These are phyloP conservation scores for Henckelia pumila DNA, from an alignment of 257 asterid genomes.

Conservation along the genomic window DNA sequence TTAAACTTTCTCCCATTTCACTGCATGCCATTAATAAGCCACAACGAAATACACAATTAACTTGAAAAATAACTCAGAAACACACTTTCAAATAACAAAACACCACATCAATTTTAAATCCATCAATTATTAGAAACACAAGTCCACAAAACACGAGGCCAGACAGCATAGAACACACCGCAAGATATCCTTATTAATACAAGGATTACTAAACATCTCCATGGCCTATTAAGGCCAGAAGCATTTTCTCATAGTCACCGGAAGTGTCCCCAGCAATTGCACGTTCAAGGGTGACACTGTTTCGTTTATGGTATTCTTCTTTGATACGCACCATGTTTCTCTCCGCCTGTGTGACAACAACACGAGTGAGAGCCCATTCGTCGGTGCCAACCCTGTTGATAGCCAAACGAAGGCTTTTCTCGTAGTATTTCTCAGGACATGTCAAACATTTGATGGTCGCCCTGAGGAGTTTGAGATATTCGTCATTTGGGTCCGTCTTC, in stretches of 20 bases:
- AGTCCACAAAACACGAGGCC: not conserved
- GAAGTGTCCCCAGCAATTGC: conserved; percentile 74
- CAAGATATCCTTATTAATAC: not conserved
- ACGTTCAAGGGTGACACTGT: conserved; percentile 58
- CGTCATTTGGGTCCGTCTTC: conserved; percentile 55
- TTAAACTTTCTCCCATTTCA: too few relatives aligned
- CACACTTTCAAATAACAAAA: too few relatives aligned
- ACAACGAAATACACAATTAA: too few relatives aligned
- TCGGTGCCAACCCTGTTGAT: conserved; percentile 69
- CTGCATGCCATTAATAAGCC: too few relatives aligned
- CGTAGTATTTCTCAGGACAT: conserved; percentile 65
- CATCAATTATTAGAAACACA: not conserved
- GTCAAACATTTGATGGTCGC: conserved; percentile 74
- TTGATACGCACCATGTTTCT: conserved; percentile 60
- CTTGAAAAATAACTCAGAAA: too few relatives aligned
- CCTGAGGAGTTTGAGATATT: conserved; percentile 58
- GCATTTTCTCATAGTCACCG: conserved; percentile 69
- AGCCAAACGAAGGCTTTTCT: conserved; percentile 65
- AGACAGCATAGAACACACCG: not conserved
- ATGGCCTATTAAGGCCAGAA: conserved; percentile 62
- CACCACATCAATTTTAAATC: too few relatives aligned
- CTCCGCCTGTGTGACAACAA: conserved; percentile 80
- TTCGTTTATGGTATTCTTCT: conserved; percentile 64
- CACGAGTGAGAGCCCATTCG: conserved; percentile 79
- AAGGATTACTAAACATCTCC: conserved; percentile 34